phyloP scores from a whole-genome alignment of 148 eudicot genomes.

The Nepenthes mirabilis region DNA sequence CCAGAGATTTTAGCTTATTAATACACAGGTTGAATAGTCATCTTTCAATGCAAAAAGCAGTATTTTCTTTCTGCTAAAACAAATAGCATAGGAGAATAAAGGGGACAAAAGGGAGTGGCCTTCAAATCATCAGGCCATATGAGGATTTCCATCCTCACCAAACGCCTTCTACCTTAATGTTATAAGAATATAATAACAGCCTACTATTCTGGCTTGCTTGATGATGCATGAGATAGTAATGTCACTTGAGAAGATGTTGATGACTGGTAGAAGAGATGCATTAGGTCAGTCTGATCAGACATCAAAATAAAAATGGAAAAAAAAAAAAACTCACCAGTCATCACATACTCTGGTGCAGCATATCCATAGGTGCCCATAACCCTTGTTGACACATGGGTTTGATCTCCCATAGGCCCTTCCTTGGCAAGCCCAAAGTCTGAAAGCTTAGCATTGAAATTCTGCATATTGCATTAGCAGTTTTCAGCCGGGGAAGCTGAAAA shows the following conservation, averaged over 20 bases:
- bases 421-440: constrained; percentile 90
- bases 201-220: not conserved
- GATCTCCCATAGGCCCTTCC: constrained; percentile 81
- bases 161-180: no score
- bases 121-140: no score
- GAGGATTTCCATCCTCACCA: no score
- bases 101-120: no score
- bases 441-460: constrained; percentile 81
- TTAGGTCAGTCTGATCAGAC: not conserved
- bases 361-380: constrained; percentile 93
- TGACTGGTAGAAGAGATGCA: not conserved
- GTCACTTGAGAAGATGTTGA: not conserved
- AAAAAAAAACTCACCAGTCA: constrained; percentile 47
- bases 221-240: not conserved
- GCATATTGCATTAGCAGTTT: constrained; percentile 12
- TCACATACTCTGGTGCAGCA: constrained; percentile 84
- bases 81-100: not conserved
- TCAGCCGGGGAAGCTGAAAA: not conserved
- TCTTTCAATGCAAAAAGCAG: not conserved
- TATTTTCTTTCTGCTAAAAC: constrained; percentile 1
- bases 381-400: constrained; percentile 84
- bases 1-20: not conserved
- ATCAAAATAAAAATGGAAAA: not conserved
- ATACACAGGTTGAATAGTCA: not conserved
- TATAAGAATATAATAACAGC: no score